phyloP scores from a whole-genome alignment of 192 early-diverging fungal genomes.

The Rhizophlyctis rosea region DNA sequence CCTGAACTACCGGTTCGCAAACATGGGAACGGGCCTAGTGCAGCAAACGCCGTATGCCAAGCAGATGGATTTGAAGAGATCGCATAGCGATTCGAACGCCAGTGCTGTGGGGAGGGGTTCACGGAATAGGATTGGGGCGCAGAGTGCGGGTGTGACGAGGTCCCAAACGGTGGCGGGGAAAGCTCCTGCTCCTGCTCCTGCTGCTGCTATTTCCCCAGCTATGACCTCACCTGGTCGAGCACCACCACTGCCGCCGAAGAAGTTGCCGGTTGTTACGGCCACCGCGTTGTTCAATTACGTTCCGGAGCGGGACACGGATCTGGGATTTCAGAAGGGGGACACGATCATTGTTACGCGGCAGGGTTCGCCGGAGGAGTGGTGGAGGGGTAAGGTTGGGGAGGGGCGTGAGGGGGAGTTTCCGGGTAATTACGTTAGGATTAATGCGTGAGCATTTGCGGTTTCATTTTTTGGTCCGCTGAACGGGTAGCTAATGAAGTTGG shows the following conservation, averaged over 20 bases:
- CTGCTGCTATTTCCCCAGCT: background rate
- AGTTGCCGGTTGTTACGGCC: background rate
- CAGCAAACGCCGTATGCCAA: background rate
- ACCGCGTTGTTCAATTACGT: conserved; percentile 81
- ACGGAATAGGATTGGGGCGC: background rate
- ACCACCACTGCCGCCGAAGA: conserved; percentile 6
- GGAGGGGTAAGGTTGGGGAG: conserved; percentile 53
- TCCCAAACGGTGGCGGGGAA: background rate
- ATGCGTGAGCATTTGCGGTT: too few relatives aligned
- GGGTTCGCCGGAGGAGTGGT: conserved; percentile 76
- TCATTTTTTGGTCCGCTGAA: too few relatives aligned
- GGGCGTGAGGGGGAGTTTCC: conserved; percentile 67
- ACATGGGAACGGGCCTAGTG: conserved; percentile 20
- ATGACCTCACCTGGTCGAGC: conserved; percentile 10
- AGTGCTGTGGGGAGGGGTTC: too few relatives aligned
- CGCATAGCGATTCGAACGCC: too few relatives aligned
- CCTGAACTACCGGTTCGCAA: conserved; percentile 47
- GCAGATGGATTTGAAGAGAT: too few relatives aligned
- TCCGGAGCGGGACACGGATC: conserved; percentile 75
- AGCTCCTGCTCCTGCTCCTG: background rate
- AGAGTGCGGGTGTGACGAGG: background rate
- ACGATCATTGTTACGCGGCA: conserved; percentile 72
- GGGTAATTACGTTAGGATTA: too few relatives aligned
- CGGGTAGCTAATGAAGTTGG: too few relatives aligned
- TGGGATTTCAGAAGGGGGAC: conserved; percentile 83